Evolutionary conservation across 306 rosid species (phyloP).

Genomic region (Astragalus glycyphyllos): DNA sequence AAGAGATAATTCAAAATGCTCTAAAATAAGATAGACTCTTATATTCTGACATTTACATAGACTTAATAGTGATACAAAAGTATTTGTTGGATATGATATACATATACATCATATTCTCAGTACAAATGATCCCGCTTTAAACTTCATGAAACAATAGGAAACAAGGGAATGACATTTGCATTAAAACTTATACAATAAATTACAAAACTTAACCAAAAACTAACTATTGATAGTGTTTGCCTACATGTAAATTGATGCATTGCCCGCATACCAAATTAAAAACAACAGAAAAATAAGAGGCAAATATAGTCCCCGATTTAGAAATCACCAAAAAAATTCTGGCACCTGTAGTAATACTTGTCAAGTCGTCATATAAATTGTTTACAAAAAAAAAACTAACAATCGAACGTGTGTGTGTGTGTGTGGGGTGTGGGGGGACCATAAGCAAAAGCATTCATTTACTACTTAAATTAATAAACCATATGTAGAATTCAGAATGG

Average conservation of each 20-base stretch:
- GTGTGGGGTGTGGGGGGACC: neutral
- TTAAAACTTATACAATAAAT: neutral
- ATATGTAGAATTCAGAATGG: too few relatives aligned
- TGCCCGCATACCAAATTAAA: neutral
- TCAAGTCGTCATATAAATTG: neutral
- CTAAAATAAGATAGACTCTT: too few relatives aligned
- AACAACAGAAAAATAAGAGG: neutral
- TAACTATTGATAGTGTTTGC: neutral
- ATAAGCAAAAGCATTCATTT: neutral
- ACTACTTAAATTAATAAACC: neutral
- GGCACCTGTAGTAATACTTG: neutral
- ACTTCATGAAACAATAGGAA: neutral
- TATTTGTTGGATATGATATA: neutral
- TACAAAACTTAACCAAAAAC: neutral
- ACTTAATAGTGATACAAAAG: neutral
- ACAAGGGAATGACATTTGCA: slow-evolving; percentile 19
- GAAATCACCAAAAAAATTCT: too few relatives aligned
- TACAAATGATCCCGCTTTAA: neutral
- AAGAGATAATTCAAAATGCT: too few relatives aligned
- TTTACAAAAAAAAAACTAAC: neutral
- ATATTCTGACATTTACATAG: neutral
- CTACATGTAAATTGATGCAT: neutral
- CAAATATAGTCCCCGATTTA: too few relatives aligned
- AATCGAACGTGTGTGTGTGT: neutral
- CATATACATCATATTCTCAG: neutral